Evolutionary conservation across 768 basidiomycete genomes (phyloP), one percentile per base, ranked within the genome.

Genomic region (Gyrodon lividus): DNA sequence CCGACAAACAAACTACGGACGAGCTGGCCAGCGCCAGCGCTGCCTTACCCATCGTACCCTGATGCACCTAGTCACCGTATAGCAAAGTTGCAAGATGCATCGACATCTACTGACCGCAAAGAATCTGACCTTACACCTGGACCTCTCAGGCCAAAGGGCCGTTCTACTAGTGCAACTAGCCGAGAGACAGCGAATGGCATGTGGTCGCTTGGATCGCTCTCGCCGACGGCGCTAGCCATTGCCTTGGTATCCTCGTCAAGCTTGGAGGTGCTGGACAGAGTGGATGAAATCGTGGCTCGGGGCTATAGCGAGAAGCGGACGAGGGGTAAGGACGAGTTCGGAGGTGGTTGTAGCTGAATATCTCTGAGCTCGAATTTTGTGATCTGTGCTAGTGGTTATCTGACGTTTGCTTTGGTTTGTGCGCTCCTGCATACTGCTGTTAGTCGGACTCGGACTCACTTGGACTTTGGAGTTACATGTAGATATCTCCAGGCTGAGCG

Each of bases 241-340:
- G 61, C 53, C 2, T 38, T 68, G 41, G 59, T 55, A 3, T 51
- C 64, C n/a, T 50, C 59, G 4, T 47, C 63, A 26, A 69, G 60
- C 41, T 40, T 30, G 30, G 66, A 64, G 14, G 61, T 69, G 47
- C 48, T 73, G 16, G 57, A 45, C 50, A 68, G 56, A 43, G 71
- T 77, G 2, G 70, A 71, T 26, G 63, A 69, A 17, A 72, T 76
- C 19, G 60, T 77, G 26, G 60, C 65, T 19, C 60, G 53, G 48
- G 69, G 76, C 6, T 72, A 74, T 66, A 67, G 59, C 26, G 55
- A 66, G 46, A 52, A 49, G 43, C 44, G 40, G 10, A 23, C 28
- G 16, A 16, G 20, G 31, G 44, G 20, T 4, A 14, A 10, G 41
- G 17, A 8, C 22, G 9, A n/a, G 26, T 6, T 22, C 3, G 40